Conservation (phyloP, 768 basidiomycete genomes). For the Multifurca ochricompacta region DNA sequence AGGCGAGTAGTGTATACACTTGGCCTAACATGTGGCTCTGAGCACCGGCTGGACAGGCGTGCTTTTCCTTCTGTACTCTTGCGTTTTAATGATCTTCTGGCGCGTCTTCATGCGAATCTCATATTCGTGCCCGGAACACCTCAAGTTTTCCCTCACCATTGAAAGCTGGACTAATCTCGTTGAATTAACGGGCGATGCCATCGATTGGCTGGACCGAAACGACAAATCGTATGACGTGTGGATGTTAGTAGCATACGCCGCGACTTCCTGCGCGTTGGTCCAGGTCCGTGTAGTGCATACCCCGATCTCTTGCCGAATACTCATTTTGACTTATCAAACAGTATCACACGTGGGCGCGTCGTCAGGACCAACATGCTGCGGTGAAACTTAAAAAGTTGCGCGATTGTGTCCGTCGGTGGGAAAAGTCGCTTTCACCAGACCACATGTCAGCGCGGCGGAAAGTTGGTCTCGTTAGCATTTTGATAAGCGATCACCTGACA, state of each 20-base stretch:
- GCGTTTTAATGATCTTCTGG: slow-evolving; percentile 95
- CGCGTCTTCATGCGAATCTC: slow-evolving; percentile 98
- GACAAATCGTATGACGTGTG: slow-evolving; percentile 81
- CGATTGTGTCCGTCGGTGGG: slow-evolving; percentile 84
- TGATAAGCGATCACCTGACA: slow-evolving; percentile 5
- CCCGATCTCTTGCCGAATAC: not conserved
- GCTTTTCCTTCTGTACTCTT: slow-evolving; percentile 80
- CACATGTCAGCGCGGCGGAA: slow-evolving; percentile 94
- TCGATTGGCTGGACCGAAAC: slow-evolving; percentile 84
- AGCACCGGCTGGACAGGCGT: slow-evolving; percentile 44
- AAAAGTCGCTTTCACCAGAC: slow-evolving; percentile 76
- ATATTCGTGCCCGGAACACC: slow-evolving; percentile 82
- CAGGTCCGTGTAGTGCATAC: slow-evolving; percentile 47
- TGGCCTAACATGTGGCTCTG: not conserved
- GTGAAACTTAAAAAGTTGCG: slow-evolving; percentile 69
- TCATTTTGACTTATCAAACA: slow-evolving; percentile 26
- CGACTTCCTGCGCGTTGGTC: slow-evolving; percentile 82
- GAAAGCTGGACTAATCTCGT: slow-evolving; percentile 75
- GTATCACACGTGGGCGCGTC: slow-evolving; percentile 92
- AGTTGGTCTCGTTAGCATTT: slow-evolving; percentile 38
- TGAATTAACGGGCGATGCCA: slow-evolving; percentile 63
- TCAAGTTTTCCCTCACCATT: slow-evolving; percentile 77
- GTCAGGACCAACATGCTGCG: slow-evolving; percentile 69
- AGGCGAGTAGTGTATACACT: slow-evolving; percentile 38
- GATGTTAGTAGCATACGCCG: slow-evolving; percentile 79